phyloP scores from a whole-genome alignment of 495 filamentous ascomycete species.

The Aspergillus kassunensis region DNA sequence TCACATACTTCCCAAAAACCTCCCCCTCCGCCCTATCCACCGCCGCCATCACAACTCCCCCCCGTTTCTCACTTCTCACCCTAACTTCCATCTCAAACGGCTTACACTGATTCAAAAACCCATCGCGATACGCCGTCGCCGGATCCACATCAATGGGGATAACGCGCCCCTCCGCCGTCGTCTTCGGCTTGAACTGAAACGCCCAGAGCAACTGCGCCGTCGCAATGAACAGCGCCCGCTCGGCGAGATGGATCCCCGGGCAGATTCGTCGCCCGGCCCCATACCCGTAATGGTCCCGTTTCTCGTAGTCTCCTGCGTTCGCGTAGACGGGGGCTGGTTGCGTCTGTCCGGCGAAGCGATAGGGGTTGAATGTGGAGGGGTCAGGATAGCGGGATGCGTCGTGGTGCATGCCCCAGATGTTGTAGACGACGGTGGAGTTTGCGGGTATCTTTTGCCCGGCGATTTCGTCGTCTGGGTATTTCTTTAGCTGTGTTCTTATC shows the following conservation, averaged over 20 bases:
- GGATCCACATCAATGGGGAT: background rate
- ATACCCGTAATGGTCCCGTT: slow-evolving; percentile 28
- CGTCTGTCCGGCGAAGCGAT: slow-evolving; percentile 34
- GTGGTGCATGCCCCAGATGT: slow-evolving; percentile 31
- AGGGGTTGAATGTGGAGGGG: slow-evolving; percentile 51
- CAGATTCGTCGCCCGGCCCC: slow-evolving; percentile 31
- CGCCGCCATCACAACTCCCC: background rate
- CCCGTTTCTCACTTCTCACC: background rate
- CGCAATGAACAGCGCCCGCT: slow-evolving; percentile 49
- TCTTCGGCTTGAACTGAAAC: slow-evolving; percentile 37
- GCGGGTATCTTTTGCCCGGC: slow-evolving; percentile 30
- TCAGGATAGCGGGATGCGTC: slow-evolving; percentile 30
- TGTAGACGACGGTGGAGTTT: slow-evolving; percentile 28
- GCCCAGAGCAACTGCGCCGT: slow-evolving; percentile 59
- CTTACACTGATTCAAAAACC: background rate
- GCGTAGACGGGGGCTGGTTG: slow-evolving; percentile 21
- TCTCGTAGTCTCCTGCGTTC: slow-evolving; percentile 22
- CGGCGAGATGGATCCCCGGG: slow-evolving; percentile 27
- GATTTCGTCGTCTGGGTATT: slow-evolving; percentile 25
- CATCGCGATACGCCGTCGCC: background rate
- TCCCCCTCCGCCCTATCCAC: background rate
- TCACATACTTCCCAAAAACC: background rate
- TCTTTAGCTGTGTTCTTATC: too few species aligned
- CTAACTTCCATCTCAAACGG: background rate
- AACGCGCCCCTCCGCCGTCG: background rate